Conservation (phyloP, 2,329 filamentous ascomycete species). For the Aureobasidium namibiae region DNA sequence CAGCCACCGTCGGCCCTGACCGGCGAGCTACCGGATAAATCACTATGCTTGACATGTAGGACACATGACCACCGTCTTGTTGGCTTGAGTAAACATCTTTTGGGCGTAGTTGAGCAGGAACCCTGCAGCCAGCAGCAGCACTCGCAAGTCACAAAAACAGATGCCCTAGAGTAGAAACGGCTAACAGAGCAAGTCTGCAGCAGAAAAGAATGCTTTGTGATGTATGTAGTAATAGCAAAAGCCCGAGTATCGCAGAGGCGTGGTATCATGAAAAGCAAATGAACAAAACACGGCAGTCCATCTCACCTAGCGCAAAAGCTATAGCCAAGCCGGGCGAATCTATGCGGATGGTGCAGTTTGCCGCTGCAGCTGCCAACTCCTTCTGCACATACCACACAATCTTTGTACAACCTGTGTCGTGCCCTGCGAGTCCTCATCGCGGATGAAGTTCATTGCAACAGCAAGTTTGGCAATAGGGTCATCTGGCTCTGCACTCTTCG, state of each 20-base stretch:
- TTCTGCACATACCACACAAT: constrained; percentile 41
- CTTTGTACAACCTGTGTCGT: constrained; percentile 41
- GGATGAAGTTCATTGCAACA: constrained; percentile 42
- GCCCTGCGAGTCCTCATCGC: constrained; percentile 36
- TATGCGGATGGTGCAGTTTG: neutral
- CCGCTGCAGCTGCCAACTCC: constrained; percentile 31
- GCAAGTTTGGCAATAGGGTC: constrained; percentile 35
- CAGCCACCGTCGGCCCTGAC: neutral
- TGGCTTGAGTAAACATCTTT: neutral
- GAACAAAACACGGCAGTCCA: neutral
- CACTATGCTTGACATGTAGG: neutral
- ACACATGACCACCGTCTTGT: neutral
- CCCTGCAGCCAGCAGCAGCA: neutral
- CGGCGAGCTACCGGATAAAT: neutral
- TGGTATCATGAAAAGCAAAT: constrained; percentile 10
- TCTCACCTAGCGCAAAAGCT: neutral
- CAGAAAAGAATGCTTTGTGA: neutral
- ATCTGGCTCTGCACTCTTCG: constrained; percentile 27
- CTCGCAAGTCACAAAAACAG: neutral
- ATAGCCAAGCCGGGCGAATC: neutral
- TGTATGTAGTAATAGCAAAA: neutral
- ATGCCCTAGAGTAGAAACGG: neutral
- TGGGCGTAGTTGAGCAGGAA: neutral
- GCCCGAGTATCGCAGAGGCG: constrained; percentile 6
- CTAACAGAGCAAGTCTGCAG: neutral